phyloP scores from a whole-genome alignment of 257 asterid genomes.

The Pogostemon cablin region DNA sequence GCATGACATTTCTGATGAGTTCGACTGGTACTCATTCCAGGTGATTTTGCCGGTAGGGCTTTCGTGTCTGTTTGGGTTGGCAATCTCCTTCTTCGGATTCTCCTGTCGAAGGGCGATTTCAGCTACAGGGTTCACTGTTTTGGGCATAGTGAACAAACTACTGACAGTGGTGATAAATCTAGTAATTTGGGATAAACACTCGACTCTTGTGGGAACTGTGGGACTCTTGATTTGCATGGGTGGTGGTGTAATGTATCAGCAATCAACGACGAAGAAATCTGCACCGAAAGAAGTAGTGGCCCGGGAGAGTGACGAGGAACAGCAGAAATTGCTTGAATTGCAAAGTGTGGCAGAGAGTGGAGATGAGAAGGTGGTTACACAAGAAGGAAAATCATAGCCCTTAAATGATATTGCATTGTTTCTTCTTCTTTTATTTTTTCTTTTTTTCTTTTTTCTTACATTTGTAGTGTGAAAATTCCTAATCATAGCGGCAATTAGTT shows the following conservation, averaged over 20 bases:
- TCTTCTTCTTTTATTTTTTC: neutral
- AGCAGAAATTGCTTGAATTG: conserved; percentile 77
- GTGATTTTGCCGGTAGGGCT: conserved; percentile 84
- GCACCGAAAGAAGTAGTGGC: conserved; percentile 47
- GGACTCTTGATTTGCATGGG: conserved; percentile 91
- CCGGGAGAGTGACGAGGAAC: conserved; percentile 64
- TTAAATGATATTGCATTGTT: neutral
- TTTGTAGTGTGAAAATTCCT: neutral
- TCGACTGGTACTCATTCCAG: conserved; percentile 71
- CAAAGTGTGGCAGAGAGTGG: conserved; percentile 46
- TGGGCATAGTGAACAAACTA: conserved; percentile 88
- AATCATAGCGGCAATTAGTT: no score
- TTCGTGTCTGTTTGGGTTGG: conserved; percentile 87
- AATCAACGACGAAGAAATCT: conserved; percentile 47
- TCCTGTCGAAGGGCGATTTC: conserved; percentile 93
- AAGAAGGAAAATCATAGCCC: conserved; percentile 53
- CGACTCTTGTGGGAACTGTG: conserved; percentile 75
- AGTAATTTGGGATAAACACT: conserved; percentile 89
- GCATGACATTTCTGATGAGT: conserved; percentile 70
- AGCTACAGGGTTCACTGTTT: conserved; percentile 96
- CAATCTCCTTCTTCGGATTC: conserved; percentile 92
- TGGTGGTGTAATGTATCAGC: conserved; percentile 91
- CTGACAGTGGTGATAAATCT: conserved; percentile 91
- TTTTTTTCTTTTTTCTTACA: neutral
- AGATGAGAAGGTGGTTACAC: conserved; percentile 42